Percentiles rank a stretch among this genome's conserved stretches.
These are phyloP conservation scores for Quercus mongolica DNA, from an alignment of 306 rosid genomes.

Conservation along the genomic window DNA sequence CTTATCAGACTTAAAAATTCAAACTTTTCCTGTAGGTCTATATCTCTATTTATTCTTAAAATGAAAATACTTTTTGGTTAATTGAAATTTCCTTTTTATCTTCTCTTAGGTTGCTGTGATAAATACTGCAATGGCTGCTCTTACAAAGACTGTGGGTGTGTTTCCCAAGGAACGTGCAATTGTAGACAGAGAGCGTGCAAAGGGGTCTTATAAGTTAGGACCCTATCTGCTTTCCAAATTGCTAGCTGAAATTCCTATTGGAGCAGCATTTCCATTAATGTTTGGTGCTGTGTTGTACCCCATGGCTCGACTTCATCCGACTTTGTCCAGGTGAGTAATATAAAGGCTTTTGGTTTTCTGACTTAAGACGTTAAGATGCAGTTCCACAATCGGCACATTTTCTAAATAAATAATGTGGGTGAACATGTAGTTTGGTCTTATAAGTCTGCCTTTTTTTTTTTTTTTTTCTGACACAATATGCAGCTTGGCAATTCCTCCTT, in stretches of 20 bases:
- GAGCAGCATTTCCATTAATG: slow-evolving; percentile 88
- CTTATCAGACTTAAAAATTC: not conserved
- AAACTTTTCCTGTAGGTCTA: not conserved
- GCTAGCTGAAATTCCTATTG: slow-evolving; percentile 91
- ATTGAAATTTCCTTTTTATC: slow-evolving; percentile 16
- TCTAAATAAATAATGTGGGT: not conserved
- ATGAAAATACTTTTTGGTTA: slow-evolving; percentile 14
- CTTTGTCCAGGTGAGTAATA: slow-evolving; percentile 55
- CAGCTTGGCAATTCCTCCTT: not conserved
- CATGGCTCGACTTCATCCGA: slow-evolving; percentile 95
- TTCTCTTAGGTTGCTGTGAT: slow-evolving; percentile 84
- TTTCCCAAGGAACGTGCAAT: slow-evolving; percentile 89
- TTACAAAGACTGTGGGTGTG: slow-evolving; percentile 83
- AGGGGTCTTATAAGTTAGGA: slow-evolving; percentile 83
- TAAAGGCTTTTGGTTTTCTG: slow-evolving; percentile 6
- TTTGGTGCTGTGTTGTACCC: slow-evolving; percentile 90
- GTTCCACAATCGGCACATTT: not conserved
- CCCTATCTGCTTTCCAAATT: slow-evolving; percentile 90
- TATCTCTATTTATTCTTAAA: not conserved
- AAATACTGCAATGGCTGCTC: slow-evolving; percentile 99
- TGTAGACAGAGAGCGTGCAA: slow-evolving; percentile 86
- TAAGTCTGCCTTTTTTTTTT: not conserved
- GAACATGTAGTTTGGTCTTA: not conserved
- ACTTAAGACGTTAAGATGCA: slow-evolving; percentile 13
- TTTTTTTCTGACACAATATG: not conserved